phyloP scores from a whole-genome alignment of 2,329 filamentous ascomycete genomes.

The Penicillium nordicum region DNA sequence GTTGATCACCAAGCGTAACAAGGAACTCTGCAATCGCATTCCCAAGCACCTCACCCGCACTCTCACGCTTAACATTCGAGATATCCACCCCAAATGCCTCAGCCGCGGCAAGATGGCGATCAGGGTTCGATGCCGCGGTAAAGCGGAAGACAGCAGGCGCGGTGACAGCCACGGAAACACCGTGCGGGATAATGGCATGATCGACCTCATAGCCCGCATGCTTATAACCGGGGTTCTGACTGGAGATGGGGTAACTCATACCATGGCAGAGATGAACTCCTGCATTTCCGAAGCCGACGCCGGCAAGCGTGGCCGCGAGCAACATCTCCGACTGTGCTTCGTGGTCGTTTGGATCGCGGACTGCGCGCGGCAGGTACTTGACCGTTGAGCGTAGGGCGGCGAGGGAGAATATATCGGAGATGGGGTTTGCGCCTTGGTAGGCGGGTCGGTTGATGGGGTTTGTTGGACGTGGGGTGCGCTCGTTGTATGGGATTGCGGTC shows the following conservation, averaged over 20 bases:
- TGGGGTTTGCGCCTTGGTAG: constrained; percentile 96
- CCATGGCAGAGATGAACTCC: constrained; percentile 87
- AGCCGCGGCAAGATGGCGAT: constrained; percentile 83
- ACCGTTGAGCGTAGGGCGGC: constrained; percentile 78
- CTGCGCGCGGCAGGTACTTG: constrained; percentile 86
- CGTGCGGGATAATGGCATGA: constrained; percentile 83
- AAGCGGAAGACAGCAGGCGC: constrained; percentile 93
- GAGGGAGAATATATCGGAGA: constrained; percentile 94
- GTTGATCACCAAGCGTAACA: constrained; percentile 81
- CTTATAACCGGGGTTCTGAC: constrained; percentile 87
- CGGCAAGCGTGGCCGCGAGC: constrained; percentile 86
- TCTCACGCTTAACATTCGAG: constrained; percentile 80
- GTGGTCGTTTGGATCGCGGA: constrained; percentile 80
- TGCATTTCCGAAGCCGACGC: constrained; percentile 95
- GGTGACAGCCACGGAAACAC: constrained; percentile 90
- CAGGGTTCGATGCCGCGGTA: constrained; percentile 85
- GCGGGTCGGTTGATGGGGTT: constrained; percentile 91
- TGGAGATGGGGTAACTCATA: constrained; percentile 97
- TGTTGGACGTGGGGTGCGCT: constrained; percentile 75
- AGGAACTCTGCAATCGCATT: constrained; percentile 82
- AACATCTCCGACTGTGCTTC: constrained; percentile 97
- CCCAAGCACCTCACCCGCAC: constrained; percentile 79
- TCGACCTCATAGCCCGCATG: constrained; percentile 81
- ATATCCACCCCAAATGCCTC: constrained; percentile 90
- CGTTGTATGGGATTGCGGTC: constrained; percentile 93